A percentile compares a stretch with the other conserved stretches of the same genome.
Evolutionary conservation across 179 eudicot genomes (phyloP).

Genomic region (Beta lomatogona): DNA sequence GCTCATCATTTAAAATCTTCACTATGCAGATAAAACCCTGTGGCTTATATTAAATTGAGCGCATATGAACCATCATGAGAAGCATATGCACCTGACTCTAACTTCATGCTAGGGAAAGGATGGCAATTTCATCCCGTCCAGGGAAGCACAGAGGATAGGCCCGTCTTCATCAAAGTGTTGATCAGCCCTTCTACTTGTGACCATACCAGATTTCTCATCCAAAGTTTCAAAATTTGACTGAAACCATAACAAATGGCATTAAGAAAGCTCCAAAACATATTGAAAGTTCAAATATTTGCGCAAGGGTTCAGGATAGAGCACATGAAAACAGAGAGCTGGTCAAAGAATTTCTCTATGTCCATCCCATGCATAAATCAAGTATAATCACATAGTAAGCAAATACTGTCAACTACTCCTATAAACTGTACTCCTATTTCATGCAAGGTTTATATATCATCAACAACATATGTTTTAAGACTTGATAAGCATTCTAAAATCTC

Average conservation of each 20-base stretch:
- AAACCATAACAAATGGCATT: conserved; percentile 18
- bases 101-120: conserved; percentile 87
- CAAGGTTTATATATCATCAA: neutral
- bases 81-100: conserved; percentile 78
- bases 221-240: conserved; percentile 97
- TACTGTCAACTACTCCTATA: neutral
- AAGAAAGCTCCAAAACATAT: neutral
- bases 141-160: conserved; percentile 86
- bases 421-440: neutral
- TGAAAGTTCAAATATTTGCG: neutral
- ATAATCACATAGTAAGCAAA: neutral
- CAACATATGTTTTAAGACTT: neutral
- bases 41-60: neutral
- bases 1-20: neutral
- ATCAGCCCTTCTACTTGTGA: conserved; percentile 92
- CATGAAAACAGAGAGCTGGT: neutral
- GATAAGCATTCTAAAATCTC: neutral
- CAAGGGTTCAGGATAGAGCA: neutral
- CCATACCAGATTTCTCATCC: conserved; percentile 82
- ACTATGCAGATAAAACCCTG: conserved; percentile 10
- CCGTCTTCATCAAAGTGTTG: conserved; percentile 99
- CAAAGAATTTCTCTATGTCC: neutral
- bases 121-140: conserved; percentile 91
- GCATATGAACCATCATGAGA: conserved; percentile 21
- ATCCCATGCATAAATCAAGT: neutral